Evolutionary conservation across 2,329 filamentous ascomycete genomes (phyloP).

Genomic region (Trichoderma lentiforme): DNA sequence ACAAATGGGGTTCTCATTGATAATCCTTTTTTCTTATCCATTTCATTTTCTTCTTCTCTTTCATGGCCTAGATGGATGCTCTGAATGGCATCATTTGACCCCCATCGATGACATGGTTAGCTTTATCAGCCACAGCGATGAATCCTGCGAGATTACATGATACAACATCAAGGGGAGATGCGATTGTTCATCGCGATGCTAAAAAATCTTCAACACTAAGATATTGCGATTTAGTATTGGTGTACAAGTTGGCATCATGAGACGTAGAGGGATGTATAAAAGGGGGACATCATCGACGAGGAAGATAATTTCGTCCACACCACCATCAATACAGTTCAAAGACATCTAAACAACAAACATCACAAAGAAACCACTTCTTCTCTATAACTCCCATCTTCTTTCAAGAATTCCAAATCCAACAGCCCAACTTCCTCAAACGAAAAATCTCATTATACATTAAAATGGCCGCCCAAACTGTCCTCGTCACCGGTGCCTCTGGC

Average conservation of each 20-base stretch:
- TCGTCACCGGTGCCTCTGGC: background rate
- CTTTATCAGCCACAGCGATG: background rate
- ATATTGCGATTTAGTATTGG: background rate
- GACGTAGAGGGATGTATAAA: background rate
- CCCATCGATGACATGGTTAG: background rate
- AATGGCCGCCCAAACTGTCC: background rate
- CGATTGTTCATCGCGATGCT: background rate
- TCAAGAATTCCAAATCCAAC: background rate
- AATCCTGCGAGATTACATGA: background rate
- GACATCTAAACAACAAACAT: background rate
- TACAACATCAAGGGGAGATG: background rate
- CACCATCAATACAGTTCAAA: background rate
- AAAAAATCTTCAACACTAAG: background rate
- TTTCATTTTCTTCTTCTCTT: background rate
- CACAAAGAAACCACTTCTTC: background rate
- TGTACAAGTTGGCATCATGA: background rate
- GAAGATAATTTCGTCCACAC: background rate
- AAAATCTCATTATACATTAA: background rate
- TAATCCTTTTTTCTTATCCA: background rate
- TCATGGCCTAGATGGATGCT: background rate
- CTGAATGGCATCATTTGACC: background rate
- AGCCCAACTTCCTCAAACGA: background rate
- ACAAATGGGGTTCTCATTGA: background rate
- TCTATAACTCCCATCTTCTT: background rate
- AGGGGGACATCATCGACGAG: background rate